Conservation (phyloP, 169 alveolate genomes). For the Besnoitia besnoiti region DNA sequence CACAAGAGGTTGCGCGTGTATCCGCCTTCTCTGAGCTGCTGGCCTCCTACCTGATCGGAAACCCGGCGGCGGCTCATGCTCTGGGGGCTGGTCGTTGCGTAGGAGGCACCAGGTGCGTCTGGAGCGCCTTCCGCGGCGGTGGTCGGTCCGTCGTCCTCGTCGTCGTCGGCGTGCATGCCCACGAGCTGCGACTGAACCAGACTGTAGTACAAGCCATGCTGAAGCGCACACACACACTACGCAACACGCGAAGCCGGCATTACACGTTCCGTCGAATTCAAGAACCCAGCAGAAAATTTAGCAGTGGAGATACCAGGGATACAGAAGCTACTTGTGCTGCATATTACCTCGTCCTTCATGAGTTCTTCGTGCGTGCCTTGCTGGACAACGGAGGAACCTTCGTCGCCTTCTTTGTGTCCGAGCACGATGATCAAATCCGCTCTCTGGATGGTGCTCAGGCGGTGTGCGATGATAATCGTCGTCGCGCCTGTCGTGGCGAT, state of each 20-base stretch:
- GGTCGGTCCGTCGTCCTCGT: neutral
- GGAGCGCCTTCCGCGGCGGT: neutral
- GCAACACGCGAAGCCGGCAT: neutral
- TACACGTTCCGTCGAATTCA: neutral
- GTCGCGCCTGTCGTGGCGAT: slow-evolving; percentile 71
- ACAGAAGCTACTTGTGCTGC: neutral
- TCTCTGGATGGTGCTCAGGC: slow-evolving; percentile 86
- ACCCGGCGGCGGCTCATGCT: too few species aligned
- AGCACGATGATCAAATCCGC: slow-evolving; percentile 88
- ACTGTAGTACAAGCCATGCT: slow-evolving; percentile 53
- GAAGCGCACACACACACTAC: neutral
- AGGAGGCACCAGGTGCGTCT: too few species aligned
- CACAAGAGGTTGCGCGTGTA: too few species aligned
- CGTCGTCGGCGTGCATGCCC: neutral
- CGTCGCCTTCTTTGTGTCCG: neutral
- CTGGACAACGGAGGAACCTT: slow-evolving; percentile 69
- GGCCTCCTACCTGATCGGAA: too few species aligned
- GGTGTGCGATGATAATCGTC: slow-evolving; percentile 90
- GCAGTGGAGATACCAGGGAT: neutral
- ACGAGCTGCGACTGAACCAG: slow-evolving; percentile 47
- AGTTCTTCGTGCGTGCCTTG: slow-evolving; percentile 82
- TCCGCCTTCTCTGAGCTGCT: too few species aligned
- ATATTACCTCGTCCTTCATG: slow-evolving; percentile 55
- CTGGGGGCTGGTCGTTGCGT: too few species aligned
- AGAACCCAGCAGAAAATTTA: neutral